Base-by-base conservation (phyloP, 805 yeast species). In the Ogataea degrootiae region DNA sequence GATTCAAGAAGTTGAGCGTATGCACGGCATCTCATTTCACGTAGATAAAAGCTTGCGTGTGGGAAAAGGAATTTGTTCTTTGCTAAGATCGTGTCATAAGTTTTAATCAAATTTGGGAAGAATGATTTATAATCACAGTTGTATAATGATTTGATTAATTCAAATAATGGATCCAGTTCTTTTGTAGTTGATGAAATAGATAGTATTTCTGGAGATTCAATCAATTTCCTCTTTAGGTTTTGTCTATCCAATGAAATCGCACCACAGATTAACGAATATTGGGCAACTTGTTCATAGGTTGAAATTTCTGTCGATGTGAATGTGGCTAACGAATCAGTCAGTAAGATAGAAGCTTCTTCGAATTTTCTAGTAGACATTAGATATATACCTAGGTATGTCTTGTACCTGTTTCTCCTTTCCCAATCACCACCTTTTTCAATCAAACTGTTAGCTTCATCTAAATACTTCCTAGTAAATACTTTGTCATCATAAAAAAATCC, bases 381-480 rank as follows among this genome's bases (percentile, higher is more conserved):
- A 64, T 88, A 87, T 42, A 94, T 75, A 21, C 99, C 99, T 49
- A 79, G 70, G 68, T 94, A 94, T 6, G 97, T 87, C 72, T 94
- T 94, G 74, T 80, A 89, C 57, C 97, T 74, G 71, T 94, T 94
- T 61, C 96, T 83, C 68, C 99, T 87, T 70, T 94, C 99, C 99
- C 99, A 94, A 67, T 94, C 99, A 52, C 99, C 99, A 47, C 98
- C 99, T 61, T 89, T 87, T 60, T 92, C 98, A 60, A 94, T 89
- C 64, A 88, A 76, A 22, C 71, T 61, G 61, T 85, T 82, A 17
- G 85, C 82, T 56, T 82, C 82, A 46, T 85, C 92, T 54, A 94
- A 76, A 60, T 84, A 83, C 57, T 81, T 80, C 49, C 83, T 77
- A 40, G 86, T 84, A 54, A 79, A 80, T 6, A 71, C 67, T 62